Conservation (phyloP, 106 monocot genomes). For the Acorus calamus region DNA sequence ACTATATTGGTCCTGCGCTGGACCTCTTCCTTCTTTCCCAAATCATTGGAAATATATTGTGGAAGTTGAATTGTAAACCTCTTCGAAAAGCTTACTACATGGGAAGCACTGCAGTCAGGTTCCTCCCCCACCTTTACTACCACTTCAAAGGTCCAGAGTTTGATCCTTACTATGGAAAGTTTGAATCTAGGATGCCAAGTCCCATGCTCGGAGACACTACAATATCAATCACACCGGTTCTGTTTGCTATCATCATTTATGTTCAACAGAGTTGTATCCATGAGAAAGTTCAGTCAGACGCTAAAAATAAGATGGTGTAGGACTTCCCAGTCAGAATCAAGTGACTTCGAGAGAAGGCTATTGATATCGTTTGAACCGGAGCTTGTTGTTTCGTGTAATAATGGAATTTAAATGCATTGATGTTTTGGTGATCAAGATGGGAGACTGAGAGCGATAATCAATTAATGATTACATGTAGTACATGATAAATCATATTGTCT, state of each 20-base stretch:
- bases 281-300: too few relatives aligned
- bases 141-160: conserved; percentile 39
- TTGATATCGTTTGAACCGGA: conserved; percentile 49
- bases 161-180: conserved; percentile 25
- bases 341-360: conserved; percentile 58
- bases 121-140: conserved; percentile 70
- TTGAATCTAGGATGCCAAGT: conserved; percentile 51
- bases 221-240: conserved; percentile 27
- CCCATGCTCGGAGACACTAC: conserved; percentile 53
- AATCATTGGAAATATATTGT: conserved; percentile 52
- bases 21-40: conserved; percentile 73
- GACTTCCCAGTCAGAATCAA: too few relatives aligned
- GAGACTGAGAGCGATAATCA: too few relatives aligned
- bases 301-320: conserved; percentile 23
- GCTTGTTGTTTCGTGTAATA: conserved; percentile 52
- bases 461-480: too few relatives aligned
- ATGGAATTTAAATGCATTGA: too few relatives aligned
- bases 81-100: conserved; percentile 48
- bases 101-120: conserved; percentile 46
- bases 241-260: conserved; percentile 26
- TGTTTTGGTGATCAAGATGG: too few relatives aligned
- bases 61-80: conserved; percentile 44
- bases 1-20: conserved; percentile 53
- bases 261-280: conserved; percentile 47
- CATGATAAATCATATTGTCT: too few relatives aligned